These are phyloP conservation scores for Nitzschia palea DNA, from an alignment of 108 stramenopile genomes.

Conservation along the genomic window DNA sequence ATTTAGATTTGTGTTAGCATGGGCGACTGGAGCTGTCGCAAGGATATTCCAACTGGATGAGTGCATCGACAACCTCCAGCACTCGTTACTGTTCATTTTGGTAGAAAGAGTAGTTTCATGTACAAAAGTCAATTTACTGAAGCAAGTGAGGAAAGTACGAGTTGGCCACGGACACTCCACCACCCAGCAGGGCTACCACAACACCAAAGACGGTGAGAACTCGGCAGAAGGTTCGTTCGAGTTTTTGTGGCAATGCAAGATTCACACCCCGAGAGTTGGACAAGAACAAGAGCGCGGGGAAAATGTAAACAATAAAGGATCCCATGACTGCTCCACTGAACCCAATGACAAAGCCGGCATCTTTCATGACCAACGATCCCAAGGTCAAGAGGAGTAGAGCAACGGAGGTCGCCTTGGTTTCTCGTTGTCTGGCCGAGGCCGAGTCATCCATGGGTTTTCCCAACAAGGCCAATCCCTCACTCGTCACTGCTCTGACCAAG, in stretches of 20 bases:
- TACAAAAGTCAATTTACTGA: no score
- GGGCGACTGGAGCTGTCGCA: no score
- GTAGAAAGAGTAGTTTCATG: no score
- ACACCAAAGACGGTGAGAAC: slow-evolving; percentile 59
- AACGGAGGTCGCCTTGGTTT: slow-evolving; percentile 24
- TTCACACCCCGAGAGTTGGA: slow-evolving; percentile 25
- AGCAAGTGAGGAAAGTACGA: slow-evolving; percentile 54
- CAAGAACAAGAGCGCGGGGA: slow-evolving; percentile 81
- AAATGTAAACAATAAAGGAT: slow-evolving; percentile 83
- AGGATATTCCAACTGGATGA: no score
- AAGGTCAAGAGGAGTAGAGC: slow-evolving; percentile 43
- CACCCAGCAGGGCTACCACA: slow-evolving; percentile 51
- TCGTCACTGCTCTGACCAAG: neutral
- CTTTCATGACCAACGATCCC: slow-evolving; percentile 61
- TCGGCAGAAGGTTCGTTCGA: slow-evolving; percentile 56
- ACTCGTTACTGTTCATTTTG: no score
- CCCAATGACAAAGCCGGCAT: slow-evolving; percentile 91
- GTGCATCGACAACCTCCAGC: no score
- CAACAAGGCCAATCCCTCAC: slow-evolving; percentile 51
- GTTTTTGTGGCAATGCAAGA: slow-evolving; percentile 19
- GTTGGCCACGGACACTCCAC: slow-evolving; percentile 47
- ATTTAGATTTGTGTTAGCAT: no score
- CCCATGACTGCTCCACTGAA: slow-evolving; percentile 89
- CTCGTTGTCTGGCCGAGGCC: slow-evolving; percentile 34
- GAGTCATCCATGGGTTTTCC: slow-evolving; percentile 28